Evolutionary conservation across 768 basidiomycete species (phyloP), one percentile per base, ranked within the genome.

Genomic region (Boletus vinaceobasis): DNA sequence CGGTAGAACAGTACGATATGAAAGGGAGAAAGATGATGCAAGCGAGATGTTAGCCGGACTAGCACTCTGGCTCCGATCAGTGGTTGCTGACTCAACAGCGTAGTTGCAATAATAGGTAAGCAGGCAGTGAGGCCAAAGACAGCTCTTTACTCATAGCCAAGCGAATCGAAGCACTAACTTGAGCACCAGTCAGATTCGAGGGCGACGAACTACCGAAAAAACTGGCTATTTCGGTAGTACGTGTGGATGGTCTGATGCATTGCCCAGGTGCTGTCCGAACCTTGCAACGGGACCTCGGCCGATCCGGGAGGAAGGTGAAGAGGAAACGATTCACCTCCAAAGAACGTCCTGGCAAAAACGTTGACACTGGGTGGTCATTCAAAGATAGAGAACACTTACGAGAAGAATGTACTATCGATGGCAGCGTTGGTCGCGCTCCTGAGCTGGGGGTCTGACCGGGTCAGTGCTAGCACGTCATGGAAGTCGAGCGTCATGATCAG

Each of bases 361-460:
- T 43, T 29, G 31, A 42, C 56, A 14, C 7, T 45, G 19, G 6
- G 36, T 3, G 48, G 35, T 21, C 46, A n/a, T 19, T 37, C 19
- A 51, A 36, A 58, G 27, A 51, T 7, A 53, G 14, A 33, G 13
- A 32, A 31, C n/a, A 70, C 84, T 69, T 53, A 87, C 83, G 90
- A 92, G 70, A 93, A 88, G 72, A 82, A 92, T 45, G 93, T 69
- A 8, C 92, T 90, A 33, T 84, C 85, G 9, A 82, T 78, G 9
- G 72, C 66, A 26, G 93, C 71, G 26, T 71, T 69, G 21, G 77
- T 67, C 31, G 71, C 75, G 23, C 77, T 77, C 26, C 92, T 84
- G 53, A 90, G 78, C 62, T 86, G 83, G 21, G 93, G 73, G 60
- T 83, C 77, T 27, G 75, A 65, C 65, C 88, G 83, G 42, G 79